Conservation (phyloP, 306 rosid species). For the Lablab purpureus region DNA sequence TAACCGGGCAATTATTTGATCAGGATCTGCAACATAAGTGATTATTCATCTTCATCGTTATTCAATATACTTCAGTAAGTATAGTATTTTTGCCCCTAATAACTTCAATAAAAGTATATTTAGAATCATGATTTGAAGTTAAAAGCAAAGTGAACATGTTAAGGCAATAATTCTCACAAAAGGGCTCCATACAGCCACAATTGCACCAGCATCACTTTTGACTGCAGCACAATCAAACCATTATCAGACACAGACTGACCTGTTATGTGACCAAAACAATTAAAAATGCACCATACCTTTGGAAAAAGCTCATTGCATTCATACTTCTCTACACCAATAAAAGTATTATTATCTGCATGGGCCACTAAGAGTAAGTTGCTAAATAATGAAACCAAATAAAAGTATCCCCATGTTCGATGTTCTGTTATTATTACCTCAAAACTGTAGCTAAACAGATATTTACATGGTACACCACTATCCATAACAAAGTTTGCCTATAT, state of each 20-base stretch:
- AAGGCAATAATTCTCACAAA: slow-evolving; percentile 69
- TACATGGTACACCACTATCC: slow-evolving; percentile 73
- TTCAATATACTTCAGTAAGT: slow-evolving; percentile 6
- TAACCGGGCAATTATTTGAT: slow-evolving; percentile 59
- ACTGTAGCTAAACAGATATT: slow-evolving; percentile 88
- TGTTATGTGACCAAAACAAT: slow-evolving; percentile 4
- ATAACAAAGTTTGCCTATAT: slow-evolving; percentile 83
- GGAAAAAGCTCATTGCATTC: slow-evolving; percentile 96
- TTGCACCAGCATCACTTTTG: slow-evolving; percentile 87
- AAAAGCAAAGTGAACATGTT: slow-evolving; percentile 20
- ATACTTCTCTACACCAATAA: slow-evolving; percentile 79
- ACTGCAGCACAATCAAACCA: slow-evolving; percentile 62
- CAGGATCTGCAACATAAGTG: slow-evolving; percentile 47
- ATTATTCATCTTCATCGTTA: slow-evolving; percentile 62
- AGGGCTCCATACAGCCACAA: slow-evolving; percentile 95
- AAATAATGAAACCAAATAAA: slow-evolving; percentile 16
- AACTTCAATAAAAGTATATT: background rate
- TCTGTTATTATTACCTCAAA: slow-evolving; percentile 73
- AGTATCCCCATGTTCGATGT: background rate
- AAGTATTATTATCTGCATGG: slow-evolving; percentile 92
- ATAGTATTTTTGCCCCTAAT: too few relatives aligned
- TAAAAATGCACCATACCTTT: slow-evolving; percentile 61
- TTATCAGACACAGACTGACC: slow-evolving; percentile 30
- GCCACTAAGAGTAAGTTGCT: slow-evolving; percentile 13
- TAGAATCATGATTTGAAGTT: slow-evolving; percentile 21